Percentiles rank a stretch among this genome's conserved stretches.
These are phyloP conservation scores for Torrubiella hemipterigena DNA, from an alignment of 2,329 filamentous ascomycete species.

Conservation along the genomic window DNA sequence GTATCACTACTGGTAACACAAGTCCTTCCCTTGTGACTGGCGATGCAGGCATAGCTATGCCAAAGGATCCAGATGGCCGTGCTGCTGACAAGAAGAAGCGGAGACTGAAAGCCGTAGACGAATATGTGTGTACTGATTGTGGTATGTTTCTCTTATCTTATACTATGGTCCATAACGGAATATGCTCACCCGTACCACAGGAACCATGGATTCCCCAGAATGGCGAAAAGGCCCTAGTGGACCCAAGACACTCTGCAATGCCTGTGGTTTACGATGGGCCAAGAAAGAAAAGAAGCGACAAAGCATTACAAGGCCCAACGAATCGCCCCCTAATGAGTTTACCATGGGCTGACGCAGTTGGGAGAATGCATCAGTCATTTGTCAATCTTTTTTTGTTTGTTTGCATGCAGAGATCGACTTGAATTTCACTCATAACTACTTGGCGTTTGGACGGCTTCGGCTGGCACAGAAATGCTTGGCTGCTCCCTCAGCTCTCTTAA, in stretches of 20 bases:
- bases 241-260: conserved; percentile 91
- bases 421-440: too few relatives aligned
- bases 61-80: conserved; percentile 62
- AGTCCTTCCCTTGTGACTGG: conserved; percentile 74
- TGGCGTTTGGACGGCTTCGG: too few relatives aligned
- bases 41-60: conserved; percentile 76
- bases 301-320: conserved; percentile 9
- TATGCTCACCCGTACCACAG: conserved; percentile 19
- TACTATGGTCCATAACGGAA: neutral
- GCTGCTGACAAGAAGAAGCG: conserved; percentile 74
- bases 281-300: conserved; percentile 69
- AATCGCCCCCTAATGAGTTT: conserved; percentile 12
- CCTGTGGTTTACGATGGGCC: conserved; percentile 68
- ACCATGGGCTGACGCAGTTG: conserved; percentile 9
- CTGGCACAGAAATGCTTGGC: too few relatives aligned
- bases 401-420: too few relatives aligned
- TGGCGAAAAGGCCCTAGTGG: conserved; percentile 91
- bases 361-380: too few relatives aligned
- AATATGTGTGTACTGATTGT: conserved; percentile 94
- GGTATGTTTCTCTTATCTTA: conserved; percentile 34
- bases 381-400: too few relatives aligned
- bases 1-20: conserved; percentile 75
- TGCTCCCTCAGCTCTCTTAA: too few relatives aligned
- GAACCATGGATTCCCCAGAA: conserved; percentile 82
- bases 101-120: conserved; percentile 71